Percentiles rank a stretch among this genome's conserved stretches.
Conservation (phyloP, 352 stramenopile species). For the Globisporangium irregulare region DNA sequence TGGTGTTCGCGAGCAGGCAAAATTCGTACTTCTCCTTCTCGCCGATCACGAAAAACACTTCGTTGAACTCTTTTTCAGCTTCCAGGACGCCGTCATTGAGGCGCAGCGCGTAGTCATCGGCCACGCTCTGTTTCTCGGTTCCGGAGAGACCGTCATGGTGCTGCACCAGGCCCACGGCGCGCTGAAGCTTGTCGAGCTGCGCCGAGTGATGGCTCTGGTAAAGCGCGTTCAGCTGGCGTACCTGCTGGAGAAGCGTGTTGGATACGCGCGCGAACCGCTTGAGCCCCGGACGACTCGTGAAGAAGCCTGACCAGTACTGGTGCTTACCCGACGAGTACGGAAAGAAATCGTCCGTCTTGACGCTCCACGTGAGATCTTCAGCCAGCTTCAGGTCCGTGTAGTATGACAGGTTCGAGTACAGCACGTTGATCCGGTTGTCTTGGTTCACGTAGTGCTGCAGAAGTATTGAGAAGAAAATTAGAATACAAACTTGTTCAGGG, state of each 20-base stretch:
- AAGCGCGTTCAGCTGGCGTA: constrained; percentile 89
- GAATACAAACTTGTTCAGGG: background rate
- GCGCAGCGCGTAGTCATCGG: constrained; percentile 93
- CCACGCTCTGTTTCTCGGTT: constrained; percentile 94
- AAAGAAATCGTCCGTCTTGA: constrained; percentile 97
- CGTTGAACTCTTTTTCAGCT: constrained; percentile 63
- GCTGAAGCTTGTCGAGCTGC: constrained; percentile 68
- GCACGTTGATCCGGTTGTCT: constrained; percentile 89
- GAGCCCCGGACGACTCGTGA: constrained; percentile 90
- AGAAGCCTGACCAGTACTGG: constrained; percentile 97
- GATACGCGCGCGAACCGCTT: constrained; percentile 91
- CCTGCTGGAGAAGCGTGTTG: constrained; percentile 87
- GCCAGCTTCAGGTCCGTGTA: constrained; percentile 94
- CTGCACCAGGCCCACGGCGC: constrained; percentile 91
- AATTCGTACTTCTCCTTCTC: constrained; percentile 63
- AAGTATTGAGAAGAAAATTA: background rate
- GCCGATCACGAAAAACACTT: constrained; percentile 72
- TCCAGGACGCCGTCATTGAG: constrained; percentile 83
- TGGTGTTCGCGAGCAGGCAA: constrained; percentile 88
- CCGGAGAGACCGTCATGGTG: constrained; percentile 96
- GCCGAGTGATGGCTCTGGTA: constrained; percentile 62
- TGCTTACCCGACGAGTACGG: constrained; percentile 92
- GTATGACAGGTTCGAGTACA: constrained; percentile 95
- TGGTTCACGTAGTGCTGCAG: constrained; percentile 87
- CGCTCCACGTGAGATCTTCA: constrained; percentile 71